Evolutionary conservation across 2,329 filamentous ascomycete species (phyloP).

Genomic region (Fusarium neocosmosporiellum): DNA sequence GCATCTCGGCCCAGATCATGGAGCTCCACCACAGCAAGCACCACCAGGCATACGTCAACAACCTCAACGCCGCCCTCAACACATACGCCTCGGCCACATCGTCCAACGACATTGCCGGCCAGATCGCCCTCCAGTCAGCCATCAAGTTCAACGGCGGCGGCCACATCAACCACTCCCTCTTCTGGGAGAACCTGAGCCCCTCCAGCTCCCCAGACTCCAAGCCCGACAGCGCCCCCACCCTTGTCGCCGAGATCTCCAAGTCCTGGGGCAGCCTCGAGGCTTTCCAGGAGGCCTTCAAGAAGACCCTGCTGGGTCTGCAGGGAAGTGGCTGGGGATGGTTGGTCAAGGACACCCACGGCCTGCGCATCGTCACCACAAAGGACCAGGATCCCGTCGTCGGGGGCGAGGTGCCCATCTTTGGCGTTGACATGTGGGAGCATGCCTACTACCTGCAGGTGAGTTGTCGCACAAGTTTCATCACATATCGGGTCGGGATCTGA

Average conservation of each 20-base stretch:
- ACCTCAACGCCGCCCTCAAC: conserved; percentile 75
- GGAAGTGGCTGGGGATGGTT: conserved; percentile 93
- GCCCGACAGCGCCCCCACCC: conserved; percentile 64
- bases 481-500: conserved; percentile 1
- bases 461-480: conserved; percentile 2
- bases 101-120: conserved; percentile 68
- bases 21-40: conserved; percentile 83
- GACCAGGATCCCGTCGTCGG: conserved; percentile 82
- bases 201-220: conserved; percentile 67
- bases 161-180: conserved; percentile 92
- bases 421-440: conserved; percentile 94
- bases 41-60: conserved; percentile 82
- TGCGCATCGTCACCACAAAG: conserved; percentile 83
- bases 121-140: conserved; percentile 74
- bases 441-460: conserved; percentile 85
- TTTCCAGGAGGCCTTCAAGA: conserved; percentile 75
- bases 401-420: conserved; percentile 76
- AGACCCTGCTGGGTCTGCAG: conserved; percentile 76
- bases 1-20: conserved; percentile 84
- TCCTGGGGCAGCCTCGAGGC: conserved; percentile 75
- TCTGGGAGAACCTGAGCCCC: conserved; percentile 86
- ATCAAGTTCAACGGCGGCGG: conserved; percentile 93
- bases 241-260: conserved; percentile 70
- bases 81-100: conserved; percentile 67
- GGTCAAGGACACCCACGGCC: conserved; percentile 69